A percentile compares a stretch with the other conserved stretches of the same genome.
phyloP scores from a whole-genome alignment of 805 yeast species.

The Kodamaea hsintzibuensis region DNA sequence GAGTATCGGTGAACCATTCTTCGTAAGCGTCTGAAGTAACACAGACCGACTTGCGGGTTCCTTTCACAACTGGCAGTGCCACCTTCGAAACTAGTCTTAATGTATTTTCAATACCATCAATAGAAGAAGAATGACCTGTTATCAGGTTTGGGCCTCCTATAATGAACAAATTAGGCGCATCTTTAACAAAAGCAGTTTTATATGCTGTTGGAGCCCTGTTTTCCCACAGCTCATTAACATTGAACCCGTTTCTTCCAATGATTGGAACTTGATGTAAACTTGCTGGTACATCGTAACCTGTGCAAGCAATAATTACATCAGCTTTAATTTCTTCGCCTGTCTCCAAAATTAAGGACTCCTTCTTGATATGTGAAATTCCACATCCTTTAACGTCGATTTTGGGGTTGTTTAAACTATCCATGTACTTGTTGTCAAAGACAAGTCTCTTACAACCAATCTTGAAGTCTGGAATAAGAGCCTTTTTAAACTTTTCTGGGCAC shows the following conservation, averaged over 20 bases:
- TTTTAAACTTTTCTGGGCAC: constrained; percentile 36
- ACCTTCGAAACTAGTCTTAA: constrained; percentile 24
- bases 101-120: constrained; percentile 38
- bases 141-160: constrained; percentile 44
- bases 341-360: constrained; percentile 28
- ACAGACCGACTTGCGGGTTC: constrained; percentile 25
- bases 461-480: constrained; percentile 35
- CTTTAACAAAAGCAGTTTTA: constrained; percentile 32
- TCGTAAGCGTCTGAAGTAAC: constrained; percentile 35
- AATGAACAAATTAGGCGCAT: constrained; percentile 37
- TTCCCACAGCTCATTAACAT: constrained; percentile 27
- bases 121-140: constrained; percentile 45
- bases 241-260: constrained; percentile 27
- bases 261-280: constrained; percentile 19
- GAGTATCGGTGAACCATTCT: constrained; percentile 32
- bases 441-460: constrained; percentile 45
- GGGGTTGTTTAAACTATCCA: constrained; percentile 33
- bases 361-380: constrained; percentile 26
- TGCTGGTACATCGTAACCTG: constrained; percentile 35
- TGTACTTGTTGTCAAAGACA: constrained; percentile 38
- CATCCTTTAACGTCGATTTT: constrained; percentile 25
- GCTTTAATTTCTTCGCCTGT: constrained; percentile 30
- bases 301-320: constrained; percentile 45
- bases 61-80: constrained; percentile 28
- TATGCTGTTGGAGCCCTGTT: constrained; percentile 36